Percentiles rank a stretch among this genome's conserved stretches.
phyloP scores from a whole-genome alignment of 163 green algal species.

The Scenedesmus sp. region DNA sequence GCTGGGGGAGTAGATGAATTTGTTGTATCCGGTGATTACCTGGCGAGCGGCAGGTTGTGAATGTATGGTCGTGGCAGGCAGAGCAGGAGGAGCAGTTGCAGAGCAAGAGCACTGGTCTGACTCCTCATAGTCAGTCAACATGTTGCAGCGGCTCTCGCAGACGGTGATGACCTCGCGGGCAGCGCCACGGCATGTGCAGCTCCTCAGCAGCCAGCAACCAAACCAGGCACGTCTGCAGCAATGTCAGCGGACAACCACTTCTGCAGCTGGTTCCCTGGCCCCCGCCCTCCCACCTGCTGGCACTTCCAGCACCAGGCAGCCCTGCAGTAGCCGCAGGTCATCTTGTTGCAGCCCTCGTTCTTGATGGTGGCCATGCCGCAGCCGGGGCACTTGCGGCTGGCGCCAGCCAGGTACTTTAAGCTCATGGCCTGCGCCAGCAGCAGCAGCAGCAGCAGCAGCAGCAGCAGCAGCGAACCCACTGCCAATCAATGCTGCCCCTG shows the following conservation, averaged over 20 bases:
- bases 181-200: no score
- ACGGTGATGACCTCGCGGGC: no score
- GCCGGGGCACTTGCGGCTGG: slow-evolving; percentile 25
- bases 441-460: background rate
- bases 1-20: no score
- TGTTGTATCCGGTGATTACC: no score
- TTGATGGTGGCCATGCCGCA: slow-evolving; percentile 50
- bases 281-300: background rate
- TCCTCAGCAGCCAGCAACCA: background rate
- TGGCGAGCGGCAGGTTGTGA: background rate
- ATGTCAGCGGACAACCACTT: background rate
- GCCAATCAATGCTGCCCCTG: background rate
- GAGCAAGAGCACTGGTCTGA: no score
- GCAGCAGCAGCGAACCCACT: background rate
- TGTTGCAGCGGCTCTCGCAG: no score
- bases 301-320: slow-evolving; percentile 67
- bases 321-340: slow-evolving; percentile 74
- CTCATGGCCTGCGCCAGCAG: slow-evolving; percentile 45
- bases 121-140: no score
- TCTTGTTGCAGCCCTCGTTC: slow-evolving; percentile 75
- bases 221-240: background rate
- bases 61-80: background rate
- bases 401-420: slow-evolving; percentile 23
- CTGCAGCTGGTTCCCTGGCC: background rate
- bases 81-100: background rate